These are phyloP conservation scores for Oryza coarctata DNA, from an alignment of 176 grass and related monocot species.

Conservation along the genomic window DNA sequence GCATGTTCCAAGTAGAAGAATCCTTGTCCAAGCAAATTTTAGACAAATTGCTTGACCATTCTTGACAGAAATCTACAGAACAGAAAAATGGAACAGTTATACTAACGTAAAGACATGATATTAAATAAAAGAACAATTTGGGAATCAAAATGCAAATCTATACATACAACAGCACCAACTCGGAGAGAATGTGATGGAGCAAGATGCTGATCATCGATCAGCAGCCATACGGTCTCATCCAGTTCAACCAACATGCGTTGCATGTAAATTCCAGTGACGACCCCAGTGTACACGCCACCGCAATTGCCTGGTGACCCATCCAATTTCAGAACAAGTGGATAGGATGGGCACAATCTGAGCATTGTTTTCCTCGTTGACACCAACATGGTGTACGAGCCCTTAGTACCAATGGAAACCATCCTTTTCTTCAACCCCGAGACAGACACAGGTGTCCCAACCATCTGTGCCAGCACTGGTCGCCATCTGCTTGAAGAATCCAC, in stretches of 20 bases:
- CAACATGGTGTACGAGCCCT: conserved; percentile 54
- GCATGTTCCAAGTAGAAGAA: conserved; percentile 70
- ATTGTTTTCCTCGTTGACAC: conserved; percentile 58
- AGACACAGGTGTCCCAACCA: conserved; percentile 54
- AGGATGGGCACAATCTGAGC: conserved; percentile 41
- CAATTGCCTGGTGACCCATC: conserved; percentile 10
- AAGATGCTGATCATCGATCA: conserved; percentile 64
- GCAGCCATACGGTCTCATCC: conserved; percentile 54
- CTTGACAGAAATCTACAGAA: conserved; percentile 67
- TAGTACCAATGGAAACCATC: conserved; percentile 53
- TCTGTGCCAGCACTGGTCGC: conserved; percentile 46
- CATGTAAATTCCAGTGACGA: conserved; percentile 69
- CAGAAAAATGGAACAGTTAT: conserved; percentile 5
- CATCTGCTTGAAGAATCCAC: conserved; percentile 43
- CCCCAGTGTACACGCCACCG: conserved; percentile 46
- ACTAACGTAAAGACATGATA: neutral
- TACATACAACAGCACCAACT: conserved; percentile 80
- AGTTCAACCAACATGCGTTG: conserved; percentile 68
- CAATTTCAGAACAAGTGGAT: conserved; percentile 11
- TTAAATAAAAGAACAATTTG: conserved; percentile 17
- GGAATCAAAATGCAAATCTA: conserved; percentile 11
- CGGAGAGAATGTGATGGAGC: conserved; percentile 66
- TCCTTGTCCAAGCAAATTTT: conserved; percentile 57
- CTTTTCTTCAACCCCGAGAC: conserved; percentile 68
- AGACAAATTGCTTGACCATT: conserved; percentile 51